phyloP scores from a whole-genome alignment of 345 rosid genomes.

The Populus davidiana region DNA sequence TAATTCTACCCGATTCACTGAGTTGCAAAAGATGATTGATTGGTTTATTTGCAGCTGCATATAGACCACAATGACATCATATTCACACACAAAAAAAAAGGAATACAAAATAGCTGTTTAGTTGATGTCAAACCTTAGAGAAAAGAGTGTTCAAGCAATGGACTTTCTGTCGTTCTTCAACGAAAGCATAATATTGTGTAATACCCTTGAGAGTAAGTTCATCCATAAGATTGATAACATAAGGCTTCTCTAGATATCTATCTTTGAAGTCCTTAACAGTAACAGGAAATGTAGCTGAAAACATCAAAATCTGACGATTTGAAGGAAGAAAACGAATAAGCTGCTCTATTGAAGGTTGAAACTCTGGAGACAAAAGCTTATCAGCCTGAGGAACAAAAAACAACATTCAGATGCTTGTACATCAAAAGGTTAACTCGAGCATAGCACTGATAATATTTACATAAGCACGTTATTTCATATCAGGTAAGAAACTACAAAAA shows the following conservation, averaged over 20 bases:
- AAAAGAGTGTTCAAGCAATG: conserved; percentile 99
- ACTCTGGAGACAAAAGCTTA: conserved; percentile 95
- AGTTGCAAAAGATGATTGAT: conserved; percentile 97
- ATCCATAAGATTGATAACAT: conserved; percentile 96
- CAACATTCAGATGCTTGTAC: conserved; percentile 37
- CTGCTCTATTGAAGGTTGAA: conserved; percentile 94
- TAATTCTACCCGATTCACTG: conserved; percentile 94
- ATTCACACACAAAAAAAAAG: background rate
- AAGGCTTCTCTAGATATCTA: conserved; percentile 76
- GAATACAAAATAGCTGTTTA: background rate
- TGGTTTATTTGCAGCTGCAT: conserved; percentile 98
- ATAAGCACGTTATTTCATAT: background rate
- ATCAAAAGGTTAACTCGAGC: background rate
- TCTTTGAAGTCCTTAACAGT: conserved; percentile 98
- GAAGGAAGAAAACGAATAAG: conserved; percentile 79
- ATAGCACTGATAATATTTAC: background rate
- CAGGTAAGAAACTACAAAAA: background rate
- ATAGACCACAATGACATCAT: conserved; percentile 14
- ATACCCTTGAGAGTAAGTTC: conserved; percentile 97
- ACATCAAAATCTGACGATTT: conserved; percentile 92
- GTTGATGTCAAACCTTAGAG: conserved; percentile 69
- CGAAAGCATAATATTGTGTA: conserved; percentile 95
- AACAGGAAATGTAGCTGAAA: conserved; percentile 96
- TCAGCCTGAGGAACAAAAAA: conserved; percentile 68
- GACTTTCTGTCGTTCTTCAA: conserved; percentile 99